phyloP scores from a whole-genome alignment of 2,329 filamentous ascomycete species.

The Dryadomyces quercus-mongolicae region DNA sequence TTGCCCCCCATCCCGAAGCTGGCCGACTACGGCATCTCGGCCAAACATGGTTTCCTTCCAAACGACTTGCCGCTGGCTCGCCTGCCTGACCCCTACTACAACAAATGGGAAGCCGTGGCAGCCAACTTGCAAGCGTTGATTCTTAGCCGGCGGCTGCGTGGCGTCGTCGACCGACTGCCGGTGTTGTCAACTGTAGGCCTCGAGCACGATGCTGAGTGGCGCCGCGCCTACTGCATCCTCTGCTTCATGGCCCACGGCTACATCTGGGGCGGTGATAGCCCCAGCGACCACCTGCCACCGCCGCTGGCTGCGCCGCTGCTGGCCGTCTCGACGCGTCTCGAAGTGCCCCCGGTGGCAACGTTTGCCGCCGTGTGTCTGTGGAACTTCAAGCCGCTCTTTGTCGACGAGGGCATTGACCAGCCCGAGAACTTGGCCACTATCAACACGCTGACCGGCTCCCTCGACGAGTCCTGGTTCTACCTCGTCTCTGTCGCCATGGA shows the following conservation, averaged over 20 bases:
- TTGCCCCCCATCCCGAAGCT: constrained; percentile 49
- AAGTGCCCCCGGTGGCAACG: constrained; percentile 85
- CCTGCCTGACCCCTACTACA: constrained; percentile 83
- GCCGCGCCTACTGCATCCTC: constrained; percentile 79
- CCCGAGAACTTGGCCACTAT: constrained; percentile 82
- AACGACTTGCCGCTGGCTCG: constrained; percentile 65
- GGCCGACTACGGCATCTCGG: constrained; percentile 69
- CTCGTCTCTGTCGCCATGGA: constrained; percentile 92
- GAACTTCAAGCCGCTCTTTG: constrained; percentile 93
- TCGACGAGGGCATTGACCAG: constrained; percentile 67
- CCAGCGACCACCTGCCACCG: constrained; percentile 66
- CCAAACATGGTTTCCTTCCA: constrained; percentile 77
- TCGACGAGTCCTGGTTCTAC: constrained; percentile 99
- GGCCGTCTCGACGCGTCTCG: constrained; percentile 61
- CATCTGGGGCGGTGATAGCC: constrained; percentile 81
- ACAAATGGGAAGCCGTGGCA: constrained; percentile 82
- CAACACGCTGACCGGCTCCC: constrained; percentile 81
- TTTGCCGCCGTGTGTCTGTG: constrained; percentile 87
- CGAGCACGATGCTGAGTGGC: constrained; percentile 79
- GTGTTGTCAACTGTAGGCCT: constrained; percentile 74
- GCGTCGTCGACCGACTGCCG: constrained; percentile 68
- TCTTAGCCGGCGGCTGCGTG: constrained; percentile 70
- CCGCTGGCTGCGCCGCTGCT: constrained; percentile 75
- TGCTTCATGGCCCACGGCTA: constrained; percentile 90
- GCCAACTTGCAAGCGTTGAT: constrained; percentile 80